Base-by-base conservation (phyloP, 176 grass and related monocot genomes). In the Oropetium thomaeum region DNA sequence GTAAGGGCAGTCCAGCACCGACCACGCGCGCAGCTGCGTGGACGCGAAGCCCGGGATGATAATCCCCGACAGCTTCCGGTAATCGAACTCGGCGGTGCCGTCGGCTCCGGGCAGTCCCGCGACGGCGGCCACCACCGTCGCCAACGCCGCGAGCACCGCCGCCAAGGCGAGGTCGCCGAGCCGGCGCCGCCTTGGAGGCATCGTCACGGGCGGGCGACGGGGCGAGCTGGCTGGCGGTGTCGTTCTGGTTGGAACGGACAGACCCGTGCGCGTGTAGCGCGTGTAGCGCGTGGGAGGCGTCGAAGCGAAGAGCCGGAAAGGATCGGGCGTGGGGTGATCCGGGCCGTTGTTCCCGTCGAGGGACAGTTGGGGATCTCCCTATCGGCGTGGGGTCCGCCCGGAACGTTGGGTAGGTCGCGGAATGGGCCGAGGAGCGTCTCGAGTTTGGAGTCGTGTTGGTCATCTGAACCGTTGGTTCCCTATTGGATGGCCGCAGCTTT, bases 31-130 rank as follows among this genome's bases (percentile, higher is more conserved):
- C 69, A 97, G 88, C 90, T 97, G 88, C 80, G 95, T 93, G 41
- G 95, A 93, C 65, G 95, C 95, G 78, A 89, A 97, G 23, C 90
- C 95, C 14, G 95, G 94, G 78, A 97, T 97, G 55, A 97, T 97
- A 10, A 97, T 93, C 70, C 95, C 95, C 48, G 95, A 97, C 3
- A 97, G 81, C 81, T 97, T 97, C 65, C 79, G 78, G 74, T 91
- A 89, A 64, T 89, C 89, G 25, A 84, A 85, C 69, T 64, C 79
- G 42, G 74, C 90, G 26, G 78, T 82, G 40, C 76, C 74, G 10
- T 71, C 87, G 35, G 17, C 93, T 5, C 7, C 79, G 32, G 44
- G 82, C 23, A 28, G 23, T 23, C 14, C 34, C 17, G 17, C 67
- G 37, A 9, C 19, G 48, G 33, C 42, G 26, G 39, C 74, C 66